Evolutionary conservation across 257 asterid species (phyloP).

Genomic region (Linaria vulgaris): DNA sequence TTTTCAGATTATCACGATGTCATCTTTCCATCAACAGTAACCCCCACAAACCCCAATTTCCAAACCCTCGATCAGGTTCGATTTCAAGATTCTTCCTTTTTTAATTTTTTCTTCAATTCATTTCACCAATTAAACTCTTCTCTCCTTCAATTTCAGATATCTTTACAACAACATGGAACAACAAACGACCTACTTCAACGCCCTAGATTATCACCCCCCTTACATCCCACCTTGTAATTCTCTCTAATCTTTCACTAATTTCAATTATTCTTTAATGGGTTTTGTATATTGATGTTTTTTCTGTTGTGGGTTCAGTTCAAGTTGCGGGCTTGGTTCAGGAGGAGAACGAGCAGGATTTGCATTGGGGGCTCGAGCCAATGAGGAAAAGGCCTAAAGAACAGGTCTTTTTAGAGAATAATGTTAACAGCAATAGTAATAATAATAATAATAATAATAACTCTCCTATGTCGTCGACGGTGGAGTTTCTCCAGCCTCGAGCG

Average conservation of each 20-base stretch:
- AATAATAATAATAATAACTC: conserved; percentile 63
- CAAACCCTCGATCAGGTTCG: conserved; percentile 56
- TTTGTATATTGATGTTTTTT: not conserved
- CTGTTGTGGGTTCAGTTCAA: conserved; percentile 56
- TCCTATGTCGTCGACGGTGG: conserved; percentile 77
- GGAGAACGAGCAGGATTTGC: conserved; percentile 65
- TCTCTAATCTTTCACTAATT: conserved; percentile 9
- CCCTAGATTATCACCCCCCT: conserved; percentile 86
- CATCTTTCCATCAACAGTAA: conserved; percentile 65
- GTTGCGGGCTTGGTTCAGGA: conserved; percentile 67
- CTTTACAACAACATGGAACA: conserved; percentile 69
- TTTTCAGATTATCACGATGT: conserved; percentile 43
- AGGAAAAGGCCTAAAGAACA: conserved; percentile 76
- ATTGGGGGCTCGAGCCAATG: conserved; percentile 71
- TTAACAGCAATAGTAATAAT: conserved; percentile 21
- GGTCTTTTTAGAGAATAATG: conserved; percentile 63
- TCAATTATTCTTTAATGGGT: not conserved
- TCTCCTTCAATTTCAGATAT: conserved; percentile 48
- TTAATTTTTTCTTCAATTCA: not conserved
- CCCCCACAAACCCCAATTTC: conserved; percentile 51
- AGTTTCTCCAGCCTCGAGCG: conserved; percentile 77
- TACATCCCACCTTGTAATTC: conserved; percentile 80
- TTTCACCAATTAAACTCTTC: conserved; percentile 7
- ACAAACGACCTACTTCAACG: conserved; percentile 61
- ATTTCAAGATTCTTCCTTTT: conserved; percentile 4